Evolutionary conservation across 805 yeast species (phyloP).

Genomic region (Pichia membranifaciens): DNA sequence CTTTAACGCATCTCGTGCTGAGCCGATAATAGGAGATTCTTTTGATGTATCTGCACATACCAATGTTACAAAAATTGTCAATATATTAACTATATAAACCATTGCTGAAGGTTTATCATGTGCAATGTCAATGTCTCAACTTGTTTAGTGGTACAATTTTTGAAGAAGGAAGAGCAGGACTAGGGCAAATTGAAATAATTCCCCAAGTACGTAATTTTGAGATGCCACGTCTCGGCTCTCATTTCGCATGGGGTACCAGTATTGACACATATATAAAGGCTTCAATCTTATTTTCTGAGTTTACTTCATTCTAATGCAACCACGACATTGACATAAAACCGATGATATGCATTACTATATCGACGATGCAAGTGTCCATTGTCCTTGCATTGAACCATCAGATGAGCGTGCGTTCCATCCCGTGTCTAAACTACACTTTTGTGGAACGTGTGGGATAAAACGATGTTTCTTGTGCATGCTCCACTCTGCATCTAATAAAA

Average conservation of each 20-base stretch:
- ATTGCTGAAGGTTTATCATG: too few species aligned
- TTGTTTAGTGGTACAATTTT: too few species aligned
- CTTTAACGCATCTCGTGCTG: conserved; percentile 4
- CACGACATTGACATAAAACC: too few species aligned
- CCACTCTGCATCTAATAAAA: conserved; percentile 8
- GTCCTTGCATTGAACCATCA: conserved; percentile 7
- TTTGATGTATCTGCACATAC: not conserved
- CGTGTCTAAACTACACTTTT: conserved; percentile 21
- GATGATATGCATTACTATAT: conserved; percentile 4
- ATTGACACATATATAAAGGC: too few species aligned
- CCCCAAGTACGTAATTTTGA: not conserved
- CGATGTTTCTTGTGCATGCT: conserved; percentile 27
- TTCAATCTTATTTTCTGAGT: too few species aligned
- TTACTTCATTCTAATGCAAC: too few species aligned
- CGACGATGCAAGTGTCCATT: conserved; percentile 7
- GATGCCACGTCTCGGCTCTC: conserved; percentile 1
- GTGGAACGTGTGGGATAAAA: conserved; percentile 24
- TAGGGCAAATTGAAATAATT: too few species aligned
- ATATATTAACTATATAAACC: not conserved
- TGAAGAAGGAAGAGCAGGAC: too few species aligned
- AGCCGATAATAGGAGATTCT: not conserved
- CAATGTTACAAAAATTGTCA: not conserved
- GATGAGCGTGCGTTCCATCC: conserved; percentile 19
- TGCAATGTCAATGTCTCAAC: too few species aligned
- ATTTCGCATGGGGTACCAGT: not conserved